These are phyloP conservation scores for Fomes fomentarius DNA, from an alignment of 1,284 basidiomycete genomes.

Conservation along the genomic window DNA sequence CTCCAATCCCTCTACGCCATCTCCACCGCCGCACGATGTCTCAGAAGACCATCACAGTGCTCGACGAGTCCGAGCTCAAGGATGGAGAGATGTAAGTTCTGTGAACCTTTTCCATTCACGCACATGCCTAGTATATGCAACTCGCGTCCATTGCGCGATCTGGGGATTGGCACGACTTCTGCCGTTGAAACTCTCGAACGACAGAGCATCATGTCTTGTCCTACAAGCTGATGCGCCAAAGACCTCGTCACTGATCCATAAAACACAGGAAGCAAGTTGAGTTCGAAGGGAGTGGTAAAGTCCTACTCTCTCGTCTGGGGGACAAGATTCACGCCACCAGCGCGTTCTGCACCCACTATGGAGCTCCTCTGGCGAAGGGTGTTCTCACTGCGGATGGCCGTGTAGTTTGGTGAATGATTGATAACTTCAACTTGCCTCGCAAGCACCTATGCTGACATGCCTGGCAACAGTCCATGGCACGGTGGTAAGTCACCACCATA, in stretches of 20 bases:
- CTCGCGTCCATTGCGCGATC: no score
- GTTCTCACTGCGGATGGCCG: constrained; percentile 80
- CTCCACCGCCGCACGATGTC: constrained; percentile 35
- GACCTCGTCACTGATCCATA: not conserved
- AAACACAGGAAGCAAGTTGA: constrained; percentile 75
- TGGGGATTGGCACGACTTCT: no score
- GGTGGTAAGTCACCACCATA: constrained; percentile 75
- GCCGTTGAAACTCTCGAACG: no score
- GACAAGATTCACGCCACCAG: constrained; percentile 80
- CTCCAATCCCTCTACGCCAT: not conserved
- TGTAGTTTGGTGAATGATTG: constrained; percentile 67
- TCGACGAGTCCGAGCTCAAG: constrained; percentile 65
- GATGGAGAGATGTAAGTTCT: constrained; percentile 76
- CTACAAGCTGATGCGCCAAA: no score
- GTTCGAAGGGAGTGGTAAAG: constrained; percentile 79
- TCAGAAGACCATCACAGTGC: constrained; percentile 64
- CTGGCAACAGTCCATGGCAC: constrained; percentile 78
- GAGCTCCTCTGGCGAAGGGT: constrained; percentile 84
- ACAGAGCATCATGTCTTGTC: no score
- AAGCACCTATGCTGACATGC: constrained; percentile 1
- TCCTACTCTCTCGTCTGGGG: constrained; percentile 79
- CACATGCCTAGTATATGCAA: not conserved
- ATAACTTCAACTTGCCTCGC: not conserved
- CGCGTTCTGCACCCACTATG: constrained; percentile 90
- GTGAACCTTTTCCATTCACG: no score